These are phyloP conservation scores for Neobulgaria alba DNA, from an alignment of 2,329 filamentous ascomycete species.

Conservation along the genomic window DNA sequence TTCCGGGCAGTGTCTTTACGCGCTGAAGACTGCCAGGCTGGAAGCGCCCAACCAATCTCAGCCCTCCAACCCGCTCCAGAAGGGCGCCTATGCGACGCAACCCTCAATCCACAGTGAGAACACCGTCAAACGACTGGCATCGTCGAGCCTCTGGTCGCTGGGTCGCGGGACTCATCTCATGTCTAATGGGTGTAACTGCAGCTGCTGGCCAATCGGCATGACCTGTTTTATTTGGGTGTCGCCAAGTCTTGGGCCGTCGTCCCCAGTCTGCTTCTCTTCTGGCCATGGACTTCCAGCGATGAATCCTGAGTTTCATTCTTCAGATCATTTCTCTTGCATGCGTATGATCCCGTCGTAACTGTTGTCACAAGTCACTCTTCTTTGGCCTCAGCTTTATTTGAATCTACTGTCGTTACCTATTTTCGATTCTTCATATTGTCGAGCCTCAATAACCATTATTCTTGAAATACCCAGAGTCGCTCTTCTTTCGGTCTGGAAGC, in stretches of 20 bases:
- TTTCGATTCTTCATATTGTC: conserved; percentile 9
- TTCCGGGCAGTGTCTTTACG: no score
- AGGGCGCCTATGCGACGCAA: neutral
- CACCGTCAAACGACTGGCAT: neutral
- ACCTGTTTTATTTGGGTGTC: no score
- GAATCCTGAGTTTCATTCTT: conserved; percentile 22
- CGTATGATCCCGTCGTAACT: conserved; percentile 13
- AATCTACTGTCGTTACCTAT: conserved; percentile 12
- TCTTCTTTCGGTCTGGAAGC: neutral
- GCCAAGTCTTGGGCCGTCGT: no score
- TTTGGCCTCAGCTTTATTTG: conserved; percentile 3
- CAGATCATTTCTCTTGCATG: conserved; percentile 5
- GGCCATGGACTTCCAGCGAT: conserved; percentile 12
- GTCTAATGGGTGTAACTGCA: no score
- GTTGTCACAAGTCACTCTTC: conserved; percentile 11
- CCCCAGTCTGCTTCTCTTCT: neutral
- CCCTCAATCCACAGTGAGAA: neutral
- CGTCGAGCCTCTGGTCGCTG: neutral
- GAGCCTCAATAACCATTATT: conserved; percentile 5
- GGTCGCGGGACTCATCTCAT: no score
- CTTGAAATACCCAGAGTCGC: neutral
- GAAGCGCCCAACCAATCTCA: neutral
- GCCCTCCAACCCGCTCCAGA: neutral
- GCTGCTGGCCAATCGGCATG: no score
- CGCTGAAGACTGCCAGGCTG: neutral